Evolutionary conservation across 495 filamentous ascomycete species (phyloP).

Genomic region (Penicillium cinerascens): DNA sequence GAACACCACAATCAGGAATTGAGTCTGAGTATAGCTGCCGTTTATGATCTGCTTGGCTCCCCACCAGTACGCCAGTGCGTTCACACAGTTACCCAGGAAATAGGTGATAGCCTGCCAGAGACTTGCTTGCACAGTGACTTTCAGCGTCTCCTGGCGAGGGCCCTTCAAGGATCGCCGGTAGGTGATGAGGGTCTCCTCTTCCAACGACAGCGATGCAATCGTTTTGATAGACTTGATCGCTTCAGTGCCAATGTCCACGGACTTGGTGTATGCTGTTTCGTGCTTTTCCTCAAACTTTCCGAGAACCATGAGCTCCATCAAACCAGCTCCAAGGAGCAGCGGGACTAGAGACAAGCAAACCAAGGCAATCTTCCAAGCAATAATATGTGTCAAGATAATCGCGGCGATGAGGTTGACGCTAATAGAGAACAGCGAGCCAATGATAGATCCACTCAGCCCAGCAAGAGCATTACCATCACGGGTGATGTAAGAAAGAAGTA

Average conservation of each 20-base stretch:
- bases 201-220: slow-evolving; percentile 49
- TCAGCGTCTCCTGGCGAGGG: slow-evolving; percentile 46
- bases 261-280: slow-evolving; percentile 49
- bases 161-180: slow-evolving; percentile 39
- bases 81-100: slow-evolving; percentile 51
- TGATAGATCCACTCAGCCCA: slow-evolving; percentile 43
- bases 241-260: slow-evolving; percentile 49
- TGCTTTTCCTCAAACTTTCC: slow-evolving; percentile 58
- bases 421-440: slow-evolving; percentile 48
- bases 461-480: slow-evolving; percentile 48
- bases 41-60: slow-evolving; percentile 57
- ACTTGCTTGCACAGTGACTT: slow-evolving; percentile 45
- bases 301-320: slow-evolving; percentile 52
- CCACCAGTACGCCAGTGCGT: slow-evolving; percentile 69
- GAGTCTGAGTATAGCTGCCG: slow-evolving; percentile 53
- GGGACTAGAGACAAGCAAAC: slow-evolving; percentile 41
- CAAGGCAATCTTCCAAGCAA: slow-evolving; percentile 42
- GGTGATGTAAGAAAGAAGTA: slow-evolving; percentile 49
- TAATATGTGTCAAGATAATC: slow-evolving; percentile 41
- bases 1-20: slow-evolving; percentile 64
- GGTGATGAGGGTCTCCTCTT: slow-evolving; percentile 34
- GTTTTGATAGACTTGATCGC: slow-evolving; percentile 53
- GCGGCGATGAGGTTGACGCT: slow-evolving; percentile 41
- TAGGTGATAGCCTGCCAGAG: slow-evolving; percentile 54
- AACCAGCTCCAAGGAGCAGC: slow-evolving; percentile 39